These are phyloP conservation scores for Austroboletus niveus DNA, from an alignment of 1,284 basidiomycete species.

Conservation along the genomic window DNA sequence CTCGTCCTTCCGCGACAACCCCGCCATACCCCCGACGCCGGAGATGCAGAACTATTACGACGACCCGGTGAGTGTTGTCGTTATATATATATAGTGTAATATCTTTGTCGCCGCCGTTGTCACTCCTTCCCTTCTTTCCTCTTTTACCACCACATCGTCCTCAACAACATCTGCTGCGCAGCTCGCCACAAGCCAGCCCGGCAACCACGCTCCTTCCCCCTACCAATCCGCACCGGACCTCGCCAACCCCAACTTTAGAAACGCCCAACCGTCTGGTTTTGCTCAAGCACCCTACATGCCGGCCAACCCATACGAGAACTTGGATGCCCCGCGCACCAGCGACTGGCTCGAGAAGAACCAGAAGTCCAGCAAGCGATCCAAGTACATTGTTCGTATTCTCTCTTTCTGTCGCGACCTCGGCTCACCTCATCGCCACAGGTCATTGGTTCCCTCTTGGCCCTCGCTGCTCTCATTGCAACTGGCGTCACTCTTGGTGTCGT, in stretches of 20 bases:
- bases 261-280: constrained; percentile 22
- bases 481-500: constrained; percentile 33
- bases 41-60: constrained; percentile 36
- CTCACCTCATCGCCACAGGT: constrained; percentile 25
- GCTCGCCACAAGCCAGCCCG: constrained; percentile 23
- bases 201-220: constrained; percentile 30
- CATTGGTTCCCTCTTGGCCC: constrained; percentile 29
- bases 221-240: constrained; percentile 17
- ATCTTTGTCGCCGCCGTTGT: neutral
- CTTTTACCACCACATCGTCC: neutral
- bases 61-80: constrained; percentile 20
- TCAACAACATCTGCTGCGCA: constrained; percentile 17
- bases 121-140: neutral
- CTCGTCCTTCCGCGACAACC: constrained; percentile 25
- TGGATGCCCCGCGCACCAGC: constrained; percentile 28
- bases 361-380: constrained; percentile 30
- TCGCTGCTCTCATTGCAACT: constrained; percentile 29
- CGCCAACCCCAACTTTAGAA: constrained; percentile 23
- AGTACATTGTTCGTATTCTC: constrained; percentile 28
- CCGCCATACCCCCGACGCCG: constrained; percentile 14
- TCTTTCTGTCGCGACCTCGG: neutral
- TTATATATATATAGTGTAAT: constrained; percentile 11
- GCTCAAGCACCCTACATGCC: constrained; percentile 31
- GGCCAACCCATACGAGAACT: constrained; percentile 22
- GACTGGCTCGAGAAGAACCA: constrained; percentile 34